phyloP scores from a whole-genome alignment of 257 asterid genomes.

The Handroanthus guayacan region DNA sequence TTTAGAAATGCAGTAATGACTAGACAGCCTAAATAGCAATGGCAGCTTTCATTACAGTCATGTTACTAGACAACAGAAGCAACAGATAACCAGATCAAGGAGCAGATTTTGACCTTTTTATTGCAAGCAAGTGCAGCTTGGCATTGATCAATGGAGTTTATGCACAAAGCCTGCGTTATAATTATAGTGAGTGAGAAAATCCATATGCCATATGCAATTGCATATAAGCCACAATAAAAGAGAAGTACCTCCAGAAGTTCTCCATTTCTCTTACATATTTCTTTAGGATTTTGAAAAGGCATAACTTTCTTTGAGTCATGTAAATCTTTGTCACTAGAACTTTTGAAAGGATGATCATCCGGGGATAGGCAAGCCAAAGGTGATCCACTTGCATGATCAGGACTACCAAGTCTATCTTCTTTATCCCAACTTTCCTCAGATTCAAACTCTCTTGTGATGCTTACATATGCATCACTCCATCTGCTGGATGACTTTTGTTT shows the following conservation, averaged over 20 bases:
- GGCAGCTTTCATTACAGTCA: conserved; percentile 13
- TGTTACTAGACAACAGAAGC: conserved; percentile 9
- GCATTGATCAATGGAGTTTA: conserved; percentile 78
- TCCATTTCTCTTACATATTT: conserved; percentile 80
- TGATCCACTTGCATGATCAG: conserved; percentile 72
- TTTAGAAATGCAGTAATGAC: conserved; percentile 14
- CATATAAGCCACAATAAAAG: conserved; percentile 28
- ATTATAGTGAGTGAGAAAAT: conserved; percentile 30
- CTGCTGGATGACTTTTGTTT: conserved; percentile 62
- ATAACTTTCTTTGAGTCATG: conserved; percentile 50
- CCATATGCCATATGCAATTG: conserved; percentile 15
- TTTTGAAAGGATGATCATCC: conserved; percentile 83
- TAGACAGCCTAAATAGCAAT: conserved; percentile 1
- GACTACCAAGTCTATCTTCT: conserved; percentile 72
- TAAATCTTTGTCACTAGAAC: conserved; percentile 59
- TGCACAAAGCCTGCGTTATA: conserved; percentile 81
- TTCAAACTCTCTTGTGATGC: conserved; percentile 72
- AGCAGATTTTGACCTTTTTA: conserved; percentile 67
- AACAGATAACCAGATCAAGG: conserved; percentile 32
- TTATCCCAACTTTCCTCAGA: conserved; percentile 64
- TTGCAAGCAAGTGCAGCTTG: conserved; percentile 93
- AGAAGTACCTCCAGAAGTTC: conserved; percentile 88
- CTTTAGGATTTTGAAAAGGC: conserved; percentile 79
- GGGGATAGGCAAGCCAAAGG: conserved; percentile 88
- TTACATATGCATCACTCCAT: conserved; percentile 71